phyloP scores from a whole-genome alignment of 179 eudicot species.

The Nepenthes alata region DNA sequence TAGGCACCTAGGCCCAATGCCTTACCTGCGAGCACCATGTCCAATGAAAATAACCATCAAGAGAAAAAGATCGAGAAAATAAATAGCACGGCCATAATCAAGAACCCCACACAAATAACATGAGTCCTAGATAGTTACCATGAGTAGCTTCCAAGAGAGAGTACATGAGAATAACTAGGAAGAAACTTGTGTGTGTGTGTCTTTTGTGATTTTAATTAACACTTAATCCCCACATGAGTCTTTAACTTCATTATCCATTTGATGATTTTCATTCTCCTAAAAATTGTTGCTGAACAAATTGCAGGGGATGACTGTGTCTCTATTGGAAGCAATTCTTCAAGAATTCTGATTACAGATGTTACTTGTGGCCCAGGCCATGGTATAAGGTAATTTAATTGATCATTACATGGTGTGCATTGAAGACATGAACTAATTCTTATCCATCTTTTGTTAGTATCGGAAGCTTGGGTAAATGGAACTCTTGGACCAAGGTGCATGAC shows the following conservation, averaged over 20 bases:
- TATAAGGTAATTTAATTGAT: constrained; percentile 45
- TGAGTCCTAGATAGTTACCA: too few relatives aligned
- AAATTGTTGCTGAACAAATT: background rate
- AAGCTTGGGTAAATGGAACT: constrained; percentile 62
- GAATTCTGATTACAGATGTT: constrained; percentile 31
- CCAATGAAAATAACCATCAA: too few relatives aligned
- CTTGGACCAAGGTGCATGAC: constrained; percentile 47
- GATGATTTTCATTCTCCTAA: background rate
- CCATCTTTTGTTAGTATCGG: constrained; percentile 39
- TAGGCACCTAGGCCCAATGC: too few relatives aligned
- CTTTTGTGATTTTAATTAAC: too few relatives aligned
- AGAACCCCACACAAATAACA: too few relatives aligned
- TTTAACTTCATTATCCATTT: background rate
- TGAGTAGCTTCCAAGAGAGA: too few relatives aligned
- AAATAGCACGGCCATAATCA: too few relatives aligned
- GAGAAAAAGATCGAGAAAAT: too few relatives aligned
- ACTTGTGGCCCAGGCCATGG: constrained; percentile 94
- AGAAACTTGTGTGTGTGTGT: too few relatives aligned
- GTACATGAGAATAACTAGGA: too few relatives aligned
- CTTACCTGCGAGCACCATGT: too few relatives aligned
- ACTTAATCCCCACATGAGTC: too few relatives aligned
- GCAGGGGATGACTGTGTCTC: constrained; percentile 94
- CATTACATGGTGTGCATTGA: background rate
- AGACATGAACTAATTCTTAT: constrained; percentile 4
- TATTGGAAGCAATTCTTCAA: constrained; percentile 73